phyloP scores from a whole-genome alignment of 1,284 basidiomycete species.

The Vanrija sp. region DNA sequence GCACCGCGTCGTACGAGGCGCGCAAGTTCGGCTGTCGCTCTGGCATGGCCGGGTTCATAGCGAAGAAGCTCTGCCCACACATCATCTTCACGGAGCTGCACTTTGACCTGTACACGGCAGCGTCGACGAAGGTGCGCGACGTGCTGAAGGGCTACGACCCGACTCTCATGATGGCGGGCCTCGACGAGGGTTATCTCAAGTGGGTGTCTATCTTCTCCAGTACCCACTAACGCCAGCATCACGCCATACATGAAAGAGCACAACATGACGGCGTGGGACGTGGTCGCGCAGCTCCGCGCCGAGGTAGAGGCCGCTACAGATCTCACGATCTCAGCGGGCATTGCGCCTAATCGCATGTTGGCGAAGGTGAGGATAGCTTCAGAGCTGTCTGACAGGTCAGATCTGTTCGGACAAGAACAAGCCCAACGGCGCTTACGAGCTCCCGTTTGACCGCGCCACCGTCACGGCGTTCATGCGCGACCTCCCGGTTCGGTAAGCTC shows the following conservation, averaged over 20 bases:
- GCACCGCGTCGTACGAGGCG: constrained; percentile 84
- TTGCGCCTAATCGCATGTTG: constrained; percentile 70
- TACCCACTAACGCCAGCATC: constrained; percentile 22
- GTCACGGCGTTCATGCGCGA: constrained; percentile 62
- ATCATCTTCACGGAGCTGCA: constrained; percentile 61
- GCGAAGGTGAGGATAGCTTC: constrained; percentile 60
- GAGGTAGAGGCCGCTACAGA: constrained; percentile 69
- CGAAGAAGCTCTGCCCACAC: constrained; percentile 87
- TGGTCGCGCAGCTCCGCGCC: constrained; percentile 70
- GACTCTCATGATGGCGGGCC: constrained; percentile 70
- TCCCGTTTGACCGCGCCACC: constrained; percentile 62
- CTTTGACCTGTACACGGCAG: constrained; percentile 65
- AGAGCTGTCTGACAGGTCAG: constrained; percentile 49
- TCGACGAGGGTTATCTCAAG: constrained; percentile 89
- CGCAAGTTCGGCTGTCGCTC: constrained; percentile 81
- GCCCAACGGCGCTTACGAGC: constrained; percentile 82
- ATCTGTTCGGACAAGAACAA: constrained; percentile 97
- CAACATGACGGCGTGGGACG: constrained; percentile 62
- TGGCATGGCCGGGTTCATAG: constrained; percentile 89
- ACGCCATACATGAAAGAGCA: constrained; percentile 66
- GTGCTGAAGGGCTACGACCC: constrained; percentile 65
- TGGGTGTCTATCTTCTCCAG: constrained; percentile 34
- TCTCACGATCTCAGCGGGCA: constrained; percentile 88
- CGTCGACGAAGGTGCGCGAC: constrained; percentile 55
- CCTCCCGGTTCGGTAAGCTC: constrained; percentile 38